Conservation (phyloP, 1,139 yeast genomes). For the Hanseniaspora uvarum region DNA sequence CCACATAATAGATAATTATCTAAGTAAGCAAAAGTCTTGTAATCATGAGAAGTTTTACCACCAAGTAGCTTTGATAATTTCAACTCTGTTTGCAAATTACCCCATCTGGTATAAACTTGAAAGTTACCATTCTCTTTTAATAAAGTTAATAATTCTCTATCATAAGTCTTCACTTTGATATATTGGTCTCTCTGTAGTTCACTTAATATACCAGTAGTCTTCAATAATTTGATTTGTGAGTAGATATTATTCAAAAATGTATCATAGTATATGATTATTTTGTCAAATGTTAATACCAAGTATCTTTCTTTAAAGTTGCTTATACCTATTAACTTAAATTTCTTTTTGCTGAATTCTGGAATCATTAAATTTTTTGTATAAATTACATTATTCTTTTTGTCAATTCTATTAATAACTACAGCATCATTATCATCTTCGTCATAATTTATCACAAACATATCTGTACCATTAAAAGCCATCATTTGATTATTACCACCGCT, state of each 20-base stretch:
- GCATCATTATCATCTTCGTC: conserved; percentile 8
- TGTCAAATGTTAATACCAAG: conserved; percentile 19
- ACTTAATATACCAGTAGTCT: conserved; percentile 10
- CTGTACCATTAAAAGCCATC: conserved; percentile 29
- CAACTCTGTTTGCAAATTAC: conserved; percentile 25
- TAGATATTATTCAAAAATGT: conserved; percentile 9
- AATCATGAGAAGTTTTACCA: conserved; percentile 17
- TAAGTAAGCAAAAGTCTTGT: conserved; percentile 24
- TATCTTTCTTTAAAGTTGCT: conserved; percentile 21
- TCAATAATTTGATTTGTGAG: conserved; percentile 4
- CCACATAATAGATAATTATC: conserved; percentile 24
- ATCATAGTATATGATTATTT: conserved; percentile 10
- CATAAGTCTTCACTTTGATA: conserved; percentile 21
- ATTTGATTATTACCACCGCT: conserved; percentile 25
- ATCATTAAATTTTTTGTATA: conserved; percentile 17
- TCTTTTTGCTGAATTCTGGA: conserved; percentile 2
- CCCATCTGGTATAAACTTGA: conserved; percentile 25
- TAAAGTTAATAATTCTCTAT: conserved; percentile 21
- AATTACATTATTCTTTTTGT: conserved; percentile 22
- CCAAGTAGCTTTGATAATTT: conserved; percentile 9
- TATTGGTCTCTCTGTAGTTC: conserved; percentile 12
- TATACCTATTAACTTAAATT: conserved; percentile 18
- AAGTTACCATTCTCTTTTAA: conserved; percentile 24
- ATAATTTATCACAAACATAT: conserved; percentile 25
- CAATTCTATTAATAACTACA: conserved; percentile 18